These are phyloP conservation scores for Margaritispora aquatica DNA, from an alignment of 495 filamentous ascomycete species.

Conservation along the genomic window DNA sequence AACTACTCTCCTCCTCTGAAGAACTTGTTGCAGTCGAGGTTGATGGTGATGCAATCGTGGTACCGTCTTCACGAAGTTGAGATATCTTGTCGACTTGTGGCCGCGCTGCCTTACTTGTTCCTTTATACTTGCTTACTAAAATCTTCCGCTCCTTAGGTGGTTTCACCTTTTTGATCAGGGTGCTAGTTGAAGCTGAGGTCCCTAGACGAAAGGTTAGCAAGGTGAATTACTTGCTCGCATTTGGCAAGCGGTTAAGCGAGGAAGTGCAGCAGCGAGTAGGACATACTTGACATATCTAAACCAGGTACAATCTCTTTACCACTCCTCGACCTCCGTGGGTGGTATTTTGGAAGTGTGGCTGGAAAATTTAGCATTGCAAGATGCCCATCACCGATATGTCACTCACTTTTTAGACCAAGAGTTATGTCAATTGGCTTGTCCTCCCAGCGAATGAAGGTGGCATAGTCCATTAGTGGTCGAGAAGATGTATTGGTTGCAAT, in stretches of 20 bases:
- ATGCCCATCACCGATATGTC: not conserved
- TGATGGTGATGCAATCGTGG: slow-evolving; percentile 29
- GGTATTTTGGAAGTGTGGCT: slow-evolving; percentile 20
- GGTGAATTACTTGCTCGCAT: no score
- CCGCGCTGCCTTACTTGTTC: slow-evolving; percentile 3
- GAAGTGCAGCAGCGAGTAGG: not conserved
- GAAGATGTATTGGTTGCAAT: slow-evolving; percentile 1
- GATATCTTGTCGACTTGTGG: not conserved
- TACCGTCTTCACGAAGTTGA: slow-evolving; percentile 11
- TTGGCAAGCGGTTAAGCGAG: not conserved
- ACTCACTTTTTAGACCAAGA: slow-evolving; percentile 18
- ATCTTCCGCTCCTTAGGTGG: slow-evolving; percentile 8
- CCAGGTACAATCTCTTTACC: slow-evolving; percentile 18
- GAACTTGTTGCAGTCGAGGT: slow-evolving; percentile 24
- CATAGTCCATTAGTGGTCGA: slow-evolving; percentile 9
- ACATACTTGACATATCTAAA: slow-evolving; percentile 20
- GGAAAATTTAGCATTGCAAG: not conserved
- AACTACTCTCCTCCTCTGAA: slow-evolving; percentile 19
- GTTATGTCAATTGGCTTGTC: slow-evolving; percentile 14
- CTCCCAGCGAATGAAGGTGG: slow-evolving; percentile 11
- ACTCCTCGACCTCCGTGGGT: slow-evolving; percentile 16
- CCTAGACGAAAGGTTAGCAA: slow-evolving; percentile 8
- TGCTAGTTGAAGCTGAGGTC: slow-evolving; percentile 4
- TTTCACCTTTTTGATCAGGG: slow-evolving; percentile 10
- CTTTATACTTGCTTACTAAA: slow-evolving; percentile 12